Evolutionary conservation across 2,329 filamentous ascomycete genomes (phyloP), one percentile per base, ranked within the genome.

Genomic region (Penicillium carneum): DNA sequence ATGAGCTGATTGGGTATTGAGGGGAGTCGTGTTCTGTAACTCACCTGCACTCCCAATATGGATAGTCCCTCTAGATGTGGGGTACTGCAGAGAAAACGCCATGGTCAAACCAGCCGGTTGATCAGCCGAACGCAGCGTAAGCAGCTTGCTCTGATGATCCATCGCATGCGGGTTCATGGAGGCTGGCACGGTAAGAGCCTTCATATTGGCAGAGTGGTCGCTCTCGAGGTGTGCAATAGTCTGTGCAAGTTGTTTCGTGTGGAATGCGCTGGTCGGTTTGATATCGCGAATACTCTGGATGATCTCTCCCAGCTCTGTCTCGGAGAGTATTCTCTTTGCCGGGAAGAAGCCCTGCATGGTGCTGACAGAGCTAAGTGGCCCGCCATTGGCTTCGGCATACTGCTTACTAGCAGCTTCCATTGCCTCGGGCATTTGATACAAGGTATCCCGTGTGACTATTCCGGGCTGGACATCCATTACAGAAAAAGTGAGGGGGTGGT

Each of bases 401-500:
- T 66, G 62, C 34, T 66, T 59, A 6, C 23, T 26, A 4, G 62
- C 63, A 16, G 42, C 42, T 31, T 62, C 41, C 63, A 66, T 66
- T 10, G 41, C 48, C 20, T 58, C 62, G 4, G 63, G 63, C 4
- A 51, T 52, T 36, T 64, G 63, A 1, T 52, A 9, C 2, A 66
- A n/a, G 3, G 62, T 55, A n/a, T 66, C 63, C 23, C 55, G 20
- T 2, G 62, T 66, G 11, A 60, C n/a, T 7, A 58, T 41, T 3
- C 56, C 56, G 1, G 63, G 55, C n/a, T 57, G 39, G 2, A 63
- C 57, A 4, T 71, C 66, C 31, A 41, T 65, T 2, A 50, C 51
- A 2, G 65, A 23, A 1, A 63, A 9, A 10, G 63, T 59, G 11
- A 71, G 42, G 3, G 49, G 14, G 56, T 82, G 81, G 52, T 84